Evolutionary conservation across 2,329 filamentous ascomycete genomes (phyloP), one percentile per base, ranked within the genome.

Genomic region (Leptographium radiaticola): DNA sequence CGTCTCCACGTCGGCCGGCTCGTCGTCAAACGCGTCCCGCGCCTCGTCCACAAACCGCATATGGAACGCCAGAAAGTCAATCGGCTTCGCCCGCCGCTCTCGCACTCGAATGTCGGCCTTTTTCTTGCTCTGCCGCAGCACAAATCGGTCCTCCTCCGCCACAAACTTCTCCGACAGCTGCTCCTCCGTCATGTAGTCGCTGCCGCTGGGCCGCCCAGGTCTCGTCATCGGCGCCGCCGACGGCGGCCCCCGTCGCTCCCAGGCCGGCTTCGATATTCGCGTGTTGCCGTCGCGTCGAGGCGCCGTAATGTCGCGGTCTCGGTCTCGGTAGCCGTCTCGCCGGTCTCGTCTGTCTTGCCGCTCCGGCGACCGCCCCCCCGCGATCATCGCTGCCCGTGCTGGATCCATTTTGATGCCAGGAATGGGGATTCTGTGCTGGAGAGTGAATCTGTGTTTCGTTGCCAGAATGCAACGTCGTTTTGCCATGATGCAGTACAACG

Each of bases 111-210:
- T 94, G 59, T 90, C 87, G 44, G 93, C 91, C 74, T 96, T 97
- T 74, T 94, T 97, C 76, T 97, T 98, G 48, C 91, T 86, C 70
- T 98, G 93, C 69, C 89, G 90, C 64, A 98, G 74, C 54, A 97
- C 93, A 64, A 98, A 98, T 59, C 86, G 84, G 71, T 98, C 93
- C 68, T 98, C 93, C 62, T 95, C 87, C 52, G 91, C 87, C 20
- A 97, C 87, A 76, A 93, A 98, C 64, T 85, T 79, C 31, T 83
- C 76, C 59, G 83, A 86, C 64, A 89, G 84, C 64, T 90, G 84
- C 62, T 89, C 86, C 65, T 89, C 80, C 55, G 84, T 85, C 57
- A 87, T 62, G 52, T 57, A 53, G 49, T 34, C 31, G 42, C 42
- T 9, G 18, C 25, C 15, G 33, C 56, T 63, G 51, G 59, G 63